phyloP scores from a whole-genome alignment of 1,139 yeast genomes.

The Tardiomyces digboiensis region DNA sequence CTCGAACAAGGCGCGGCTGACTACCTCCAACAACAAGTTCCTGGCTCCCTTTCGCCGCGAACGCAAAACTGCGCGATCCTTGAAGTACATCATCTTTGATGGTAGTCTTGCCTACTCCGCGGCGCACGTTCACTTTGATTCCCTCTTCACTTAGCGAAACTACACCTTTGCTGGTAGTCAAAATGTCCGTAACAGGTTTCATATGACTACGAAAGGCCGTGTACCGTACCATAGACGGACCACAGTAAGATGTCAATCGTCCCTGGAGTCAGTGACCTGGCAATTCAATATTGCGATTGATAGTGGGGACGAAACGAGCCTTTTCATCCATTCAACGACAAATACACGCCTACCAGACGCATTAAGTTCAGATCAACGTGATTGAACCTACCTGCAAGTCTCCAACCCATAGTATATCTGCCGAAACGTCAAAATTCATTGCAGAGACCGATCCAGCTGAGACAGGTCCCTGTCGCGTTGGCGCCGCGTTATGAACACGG shows the following conservation, averaged over 20 bases:
- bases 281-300: constrained; percentile 27
- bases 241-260: constrained; percentile 37
- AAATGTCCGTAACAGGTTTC: constrained; percentile 22
- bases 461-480: constrained; percentile 16
- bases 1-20: constrained; percentile 38
- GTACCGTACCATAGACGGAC: constrained; percentile 33
- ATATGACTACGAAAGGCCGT: constrained; percentile 29
- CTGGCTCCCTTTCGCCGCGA: constrained; percentile 20
- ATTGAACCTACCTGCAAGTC: no score
- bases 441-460: constrained; percentile 25
- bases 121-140: constrained; percentile 25
- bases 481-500: constrained; percentile 18
- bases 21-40: constrained; percentile 40
- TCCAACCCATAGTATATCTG: constrained; percentile 85
- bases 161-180: constrained; percentile 26
- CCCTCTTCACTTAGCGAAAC: constrained; percentile 23
- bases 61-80: constrained; percentile 23
- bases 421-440: constrained; percentile 56
- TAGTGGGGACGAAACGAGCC: constrained; percentile 28
- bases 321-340: no score
- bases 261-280: constrained; percentile 32
- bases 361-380: no score
- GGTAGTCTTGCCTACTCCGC: constrained; percentile 22
- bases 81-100: constrained; percentile 20
- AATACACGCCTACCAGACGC: no score